These are phyloP conservation scores for Magnolia kwangsiensis DNA, from an alignment of 164 flowering plant genomes.

Conservation along the genomic window DNA sequence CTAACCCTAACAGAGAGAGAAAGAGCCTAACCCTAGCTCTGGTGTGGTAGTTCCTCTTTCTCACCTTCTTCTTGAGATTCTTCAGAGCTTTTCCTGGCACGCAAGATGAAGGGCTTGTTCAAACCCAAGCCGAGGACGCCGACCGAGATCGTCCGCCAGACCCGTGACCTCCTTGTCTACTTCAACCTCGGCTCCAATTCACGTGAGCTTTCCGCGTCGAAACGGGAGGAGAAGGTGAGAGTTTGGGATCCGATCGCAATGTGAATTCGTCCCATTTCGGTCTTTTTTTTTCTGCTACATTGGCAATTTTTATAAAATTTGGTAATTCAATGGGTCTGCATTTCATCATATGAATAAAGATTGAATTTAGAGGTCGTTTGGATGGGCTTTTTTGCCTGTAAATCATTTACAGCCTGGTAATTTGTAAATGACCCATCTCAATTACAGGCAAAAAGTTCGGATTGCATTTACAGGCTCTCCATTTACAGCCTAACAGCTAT, in stretches of 20 bases:
- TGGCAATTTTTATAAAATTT: too few relatives aligned
- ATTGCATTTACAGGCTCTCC: too few relatives aligned
- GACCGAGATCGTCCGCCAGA: slow-evolving; percentile 24
- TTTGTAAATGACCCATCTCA: too few relatives aligned
- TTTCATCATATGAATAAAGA: too few relatives aligned
- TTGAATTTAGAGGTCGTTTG: too few relatives aligned
- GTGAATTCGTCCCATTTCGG: too few relatives aligned
- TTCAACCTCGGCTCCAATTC: background rate
- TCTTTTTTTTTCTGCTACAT: too few relatives aligned
- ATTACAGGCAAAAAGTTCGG: too few relatives aligned
- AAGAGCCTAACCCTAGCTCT: background rate
- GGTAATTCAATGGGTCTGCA: too few relatives aligned
- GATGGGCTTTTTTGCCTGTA: too few relatives aligned
- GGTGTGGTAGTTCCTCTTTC: background rate
- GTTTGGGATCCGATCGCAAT: background rate
- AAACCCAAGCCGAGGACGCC: slow-evolving; percentile 30
- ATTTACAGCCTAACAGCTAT: too few relatives aligned
- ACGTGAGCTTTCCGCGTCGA: background rate
- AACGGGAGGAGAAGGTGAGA: slow-evolving; percentile 8
- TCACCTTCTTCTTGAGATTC: background rate
- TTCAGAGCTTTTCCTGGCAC: background rate
- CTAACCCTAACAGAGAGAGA: background rate
- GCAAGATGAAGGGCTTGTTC: slow-evolving; percentile 17
- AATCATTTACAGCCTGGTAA: too few relatives aligned
- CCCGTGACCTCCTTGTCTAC: slow-evolving; percentile 25